Evolutionary conservation across 2,329 filamentous ascomycete genomes (phyloP).

Genomic region (Hyphodiscus sp.): DNA sequence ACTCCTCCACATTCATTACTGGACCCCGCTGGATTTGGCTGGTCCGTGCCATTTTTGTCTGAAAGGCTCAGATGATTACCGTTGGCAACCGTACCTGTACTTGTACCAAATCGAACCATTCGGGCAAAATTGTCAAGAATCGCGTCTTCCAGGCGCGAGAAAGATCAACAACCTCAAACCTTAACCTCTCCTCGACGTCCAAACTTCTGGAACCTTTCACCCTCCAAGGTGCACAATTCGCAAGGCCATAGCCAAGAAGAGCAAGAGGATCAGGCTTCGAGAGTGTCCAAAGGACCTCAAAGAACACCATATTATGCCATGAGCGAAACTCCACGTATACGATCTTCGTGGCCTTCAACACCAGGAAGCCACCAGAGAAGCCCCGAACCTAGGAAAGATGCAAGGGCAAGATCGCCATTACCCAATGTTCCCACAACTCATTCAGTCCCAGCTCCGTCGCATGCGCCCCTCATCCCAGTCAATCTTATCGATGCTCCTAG

Average conservation of each 20-base stretch:
- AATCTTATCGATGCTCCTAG: conserved; percentile 81
- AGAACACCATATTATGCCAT: conserved; percentile 41
- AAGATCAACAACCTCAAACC: neutral
- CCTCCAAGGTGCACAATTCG: neutral
- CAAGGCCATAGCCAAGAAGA: neutral
- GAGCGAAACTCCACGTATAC: conserved; percentile 76
- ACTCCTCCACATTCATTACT: no score
- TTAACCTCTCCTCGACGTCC: neutral
- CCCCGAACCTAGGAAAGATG: conserved; percentile 23
- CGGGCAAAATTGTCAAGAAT: neutral
- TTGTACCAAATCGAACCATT: neutral
- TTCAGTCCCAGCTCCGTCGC: conserved; percentile 11
- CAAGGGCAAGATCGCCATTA: conserved; percentile 20
- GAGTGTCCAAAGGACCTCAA: conserved; percentile 8
- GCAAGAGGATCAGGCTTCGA: neutral
- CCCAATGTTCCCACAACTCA: conserved; percentile 22
- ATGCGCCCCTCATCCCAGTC: conserved; percentile 67
- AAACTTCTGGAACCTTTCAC: neutral
- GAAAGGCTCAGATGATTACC: neutral
- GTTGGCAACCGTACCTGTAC: neutral
- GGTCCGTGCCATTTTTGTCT: neutral
- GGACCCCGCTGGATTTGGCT: no score
- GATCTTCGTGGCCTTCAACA: conserved; percentile 75
- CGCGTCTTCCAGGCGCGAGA: neutral
- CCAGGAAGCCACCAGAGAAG: conserved; percentile 45